A percentile compares a stretch with the other conserved stretches of the same genome.
Evolutionary conservation across 1,284 basidiomycete genomes (phyloP).

Genomic region (Leccinum griseonigrum): DNA sequence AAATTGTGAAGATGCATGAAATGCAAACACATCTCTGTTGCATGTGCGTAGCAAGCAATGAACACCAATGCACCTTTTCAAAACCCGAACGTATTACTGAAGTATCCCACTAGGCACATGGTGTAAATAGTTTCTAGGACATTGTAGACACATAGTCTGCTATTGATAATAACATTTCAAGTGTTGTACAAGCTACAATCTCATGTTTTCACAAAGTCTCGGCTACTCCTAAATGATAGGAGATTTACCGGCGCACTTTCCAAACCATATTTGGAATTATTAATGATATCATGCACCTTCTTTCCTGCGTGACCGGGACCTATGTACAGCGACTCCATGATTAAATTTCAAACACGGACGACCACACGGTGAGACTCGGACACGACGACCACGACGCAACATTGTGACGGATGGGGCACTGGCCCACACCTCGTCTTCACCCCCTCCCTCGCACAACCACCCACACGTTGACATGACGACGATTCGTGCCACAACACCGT

Average conservation of each 20-base stretch:
- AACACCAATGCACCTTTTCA: not conserved
- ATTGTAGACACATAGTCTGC: not conserved
- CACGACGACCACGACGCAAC: too few relatives aligned
- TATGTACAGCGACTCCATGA: too few relatives aligned
- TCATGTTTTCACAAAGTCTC: not conserved
- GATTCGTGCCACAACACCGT: too few relatives aligned
- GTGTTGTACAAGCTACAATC: not conserved
- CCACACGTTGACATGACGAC: too few relatives aligned
- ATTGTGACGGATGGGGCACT: too few relatives aligned
- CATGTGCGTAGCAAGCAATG: not conserved
- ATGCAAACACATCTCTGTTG: not conserved
- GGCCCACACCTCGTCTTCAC: too few relatives aligned
- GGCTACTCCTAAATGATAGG: not conserved
- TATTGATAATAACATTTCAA: not conserved
- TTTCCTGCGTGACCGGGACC: too few relatives aligned
- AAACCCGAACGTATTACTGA: not conserved
- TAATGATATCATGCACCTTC: not conserved
- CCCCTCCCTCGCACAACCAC: too few relatives aligned
- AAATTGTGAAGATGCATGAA: not conserved
- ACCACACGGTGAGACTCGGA: too few relatives aligned
- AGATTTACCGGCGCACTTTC: not conserved
- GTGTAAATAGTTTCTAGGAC: not conserved
- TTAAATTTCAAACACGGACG: too few relatives aligned
- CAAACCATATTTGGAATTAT: not conserved
- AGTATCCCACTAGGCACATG: not conserved